Evolutionary conservation across 164 flowering plant species (phyloP).

Genomic region (Santalum album): DNA sequence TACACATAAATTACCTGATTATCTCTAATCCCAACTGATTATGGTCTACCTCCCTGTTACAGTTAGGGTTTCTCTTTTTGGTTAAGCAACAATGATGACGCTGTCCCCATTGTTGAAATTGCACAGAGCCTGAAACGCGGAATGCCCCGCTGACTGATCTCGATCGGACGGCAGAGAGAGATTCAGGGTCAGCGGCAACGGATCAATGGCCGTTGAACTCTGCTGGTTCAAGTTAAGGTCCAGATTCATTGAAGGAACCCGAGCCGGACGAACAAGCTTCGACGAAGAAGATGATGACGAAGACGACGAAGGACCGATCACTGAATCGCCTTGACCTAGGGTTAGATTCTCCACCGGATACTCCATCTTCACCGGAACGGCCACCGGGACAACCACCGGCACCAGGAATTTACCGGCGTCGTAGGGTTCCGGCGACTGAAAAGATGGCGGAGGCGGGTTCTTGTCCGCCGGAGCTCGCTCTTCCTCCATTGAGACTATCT

Average conservation of each 20-base stretch:
- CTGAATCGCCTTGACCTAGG: constrained; percentile 8
- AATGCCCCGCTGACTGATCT: constrained; percentile 20
- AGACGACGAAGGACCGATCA: neutral
- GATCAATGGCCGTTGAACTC: constrained; percentile 9
- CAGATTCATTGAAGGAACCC: constrained; percentile 3
- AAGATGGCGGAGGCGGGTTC: constrained; percentile 8
- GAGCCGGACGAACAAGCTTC: constrained; percentile 7
- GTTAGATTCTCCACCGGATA: constrained; percentile 21
- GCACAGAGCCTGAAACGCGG: constrained; percentile 25
- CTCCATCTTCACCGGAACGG: constrained; percentile 16
- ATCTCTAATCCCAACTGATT: neutral
- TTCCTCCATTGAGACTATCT: constrained; percentile 25
- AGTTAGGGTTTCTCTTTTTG: no score
- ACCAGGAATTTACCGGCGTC: constrained; percentile 8
- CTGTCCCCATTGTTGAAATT: constrained; percentile 31
- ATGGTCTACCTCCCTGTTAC: neutral
- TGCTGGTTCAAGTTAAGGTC: constrained; percentile 22
- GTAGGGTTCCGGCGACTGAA: constrained; percentile 14
- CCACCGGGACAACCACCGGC: no score
- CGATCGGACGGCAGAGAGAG: constrained; percentile 22
- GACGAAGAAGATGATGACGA: neutral
- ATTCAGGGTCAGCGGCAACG: constrained; percentile 24
- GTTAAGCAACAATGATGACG: constrained; percentile 34
- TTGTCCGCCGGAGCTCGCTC: constrained; percentile 18
- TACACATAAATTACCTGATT: neutral